Evolutionary conservation across 2,329 filamentous ascomycete species (phyloP).

Genomic region (Sporothrix humicola): DNA sequence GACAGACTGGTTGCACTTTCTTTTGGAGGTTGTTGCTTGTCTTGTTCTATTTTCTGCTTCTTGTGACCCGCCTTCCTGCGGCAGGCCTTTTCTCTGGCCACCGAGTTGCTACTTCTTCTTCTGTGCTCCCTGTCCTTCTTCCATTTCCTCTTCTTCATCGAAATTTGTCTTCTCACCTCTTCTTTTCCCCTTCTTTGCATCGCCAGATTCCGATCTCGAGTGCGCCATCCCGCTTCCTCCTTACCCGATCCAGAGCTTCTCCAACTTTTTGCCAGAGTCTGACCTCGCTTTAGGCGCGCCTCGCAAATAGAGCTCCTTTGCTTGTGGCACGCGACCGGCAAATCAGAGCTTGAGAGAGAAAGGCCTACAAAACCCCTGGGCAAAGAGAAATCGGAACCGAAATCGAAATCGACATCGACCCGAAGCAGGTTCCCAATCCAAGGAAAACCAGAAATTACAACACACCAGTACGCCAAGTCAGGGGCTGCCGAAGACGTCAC

Average conservation of each 20-base stretch:
- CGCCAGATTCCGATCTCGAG: background rate
- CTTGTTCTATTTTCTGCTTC: background rate
- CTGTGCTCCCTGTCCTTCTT: background rate
- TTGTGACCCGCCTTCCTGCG: slow-evolving; percentile 15
- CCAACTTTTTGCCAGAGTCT: slow-evolving; percentile 19
- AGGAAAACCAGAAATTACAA: background rate
- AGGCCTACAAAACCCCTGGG: too few relatives aligned
- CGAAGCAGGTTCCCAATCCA: background rate
- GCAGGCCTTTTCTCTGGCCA: background rate
- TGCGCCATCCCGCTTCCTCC: background rate
- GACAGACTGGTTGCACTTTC: background rate
- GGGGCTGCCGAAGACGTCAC: slow-evolving; percentile 26
- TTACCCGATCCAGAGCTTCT: slow-evolving; percentile 18
- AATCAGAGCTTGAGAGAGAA: background rate
- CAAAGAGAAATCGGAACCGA: too few relatives aligned
- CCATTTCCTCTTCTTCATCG: background rate
- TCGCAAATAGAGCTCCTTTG: background rate
- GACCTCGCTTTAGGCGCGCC: slow-evolving; percentile 24
- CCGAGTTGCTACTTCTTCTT: slow-evolving; percentile 1
- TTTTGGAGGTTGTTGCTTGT: background rate
- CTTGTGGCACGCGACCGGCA: slow-evolving; percentile 23
- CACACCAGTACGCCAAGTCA: background rate
- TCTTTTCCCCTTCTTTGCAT: background rate
- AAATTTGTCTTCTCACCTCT: background rate
- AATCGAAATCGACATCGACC: background rate